Percentiles rank a stretch among this genome's conserved stretches.
These are phyloP conservation scores for Acer negundo DNA, from an alignment of 345 rosid genomes.

Conservation along the genomic window DNA sequence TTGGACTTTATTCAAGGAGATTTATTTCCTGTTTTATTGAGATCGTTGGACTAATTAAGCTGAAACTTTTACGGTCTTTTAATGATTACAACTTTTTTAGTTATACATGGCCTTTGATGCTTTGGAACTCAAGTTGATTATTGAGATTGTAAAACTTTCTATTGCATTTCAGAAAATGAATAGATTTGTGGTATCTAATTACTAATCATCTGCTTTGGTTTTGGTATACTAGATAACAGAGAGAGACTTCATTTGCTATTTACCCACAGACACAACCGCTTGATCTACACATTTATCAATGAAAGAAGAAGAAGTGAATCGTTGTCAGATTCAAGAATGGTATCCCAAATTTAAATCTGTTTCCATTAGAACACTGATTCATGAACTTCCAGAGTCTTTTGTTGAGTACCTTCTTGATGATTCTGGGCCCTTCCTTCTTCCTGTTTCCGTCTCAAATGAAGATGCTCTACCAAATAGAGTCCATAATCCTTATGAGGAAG, in stretches of 20 bases:
- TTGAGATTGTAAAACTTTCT: background rate
- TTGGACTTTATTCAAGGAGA: no score
- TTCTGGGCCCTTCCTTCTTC: slow-evolving; percentile 74
- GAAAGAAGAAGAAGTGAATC: slow-evolving; percentile 71
- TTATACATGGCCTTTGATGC: background rate
- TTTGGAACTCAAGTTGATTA: background rate
- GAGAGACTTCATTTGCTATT: background rate
- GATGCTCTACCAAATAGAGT: slow-evolving; percentile 82
- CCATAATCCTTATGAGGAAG: slow-evolving; percentile 64
- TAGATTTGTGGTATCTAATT: background rate
- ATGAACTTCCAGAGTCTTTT: slow-evolving; percentile 74
- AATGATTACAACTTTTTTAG: background rate
- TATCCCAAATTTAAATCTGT: slow-evolving; percentile 71
- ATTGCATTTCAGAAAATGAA: background rate
- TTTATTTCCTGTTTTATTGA: no score
- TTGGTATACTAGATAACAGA: background rate
- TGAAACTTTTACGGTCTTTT: no score
- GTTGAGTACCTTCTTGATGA: slow-evolving; percentile 72
- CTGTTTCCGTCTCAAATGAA: slow-evolving; percentile 54
- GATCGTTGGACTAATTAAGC: no score
- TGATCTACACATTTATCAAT: slow-evolving; percentile 28
- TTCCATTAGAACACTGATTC: slow-evolving; percentile 70
- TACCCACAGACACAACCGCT: background rate
- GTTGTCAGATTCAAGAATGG: slow-evolving; percentile 90
- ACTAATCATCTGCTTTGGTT: background rate